Evolutionary conservation across 768 basidiomycete species (phyloP).

Genomic region (Agaricus sinodeliciosus): DNA sequence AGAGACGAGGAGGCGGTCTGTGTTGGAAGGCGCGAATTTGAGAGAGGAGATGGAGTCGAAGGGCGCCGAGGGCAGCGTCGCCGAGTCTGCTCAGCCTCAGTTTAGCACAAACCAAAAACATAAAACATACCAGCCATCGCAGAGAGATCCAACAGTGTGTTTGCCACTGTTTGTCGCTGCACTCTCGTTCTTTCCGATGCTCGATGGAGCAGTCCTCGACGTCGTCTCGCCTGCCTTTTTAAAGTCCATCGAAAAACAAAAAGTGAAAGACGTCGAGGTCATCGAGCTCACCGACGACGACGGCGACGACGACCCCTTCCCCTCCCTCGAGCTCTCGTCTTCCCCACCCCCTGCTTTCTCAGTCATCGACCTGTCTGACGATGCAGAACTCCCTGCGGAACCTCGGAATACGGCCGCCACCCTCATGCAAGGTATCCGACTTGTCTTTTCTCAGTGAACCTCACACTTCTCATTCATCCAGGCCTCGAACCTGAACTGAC

Average conservation of each 20-base stretch:
- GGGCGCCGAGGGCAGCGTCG: slow-evolving; percentile 47
- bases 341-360: too few relatives aligned
- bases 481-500: neutral
- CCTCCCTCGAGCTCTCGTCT: too few relatives aligned
- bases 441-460: too few relatives aligned
- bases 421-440: too few relatives aligned
- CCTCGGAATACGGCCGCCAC: too few relatives aligned
- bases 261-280: slow-evolving; percentile 4
- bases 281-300: slow-evolving; percentile 10
- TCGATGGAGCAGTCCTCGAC: slow-evolving; percentile 1
- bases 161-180: neutral
- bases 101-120: too few relatives aligned
- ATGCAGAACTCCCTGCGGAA: too few relatives aligned
- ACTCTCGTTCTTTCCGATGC: neutral
- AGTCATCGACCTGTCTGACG: too few relatives aligned
- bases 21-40: slow-evolving; percentile 73
- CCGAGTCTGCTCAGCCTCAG: neutral
- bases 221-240: neutral
- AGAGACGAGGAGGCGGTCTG: slow-evolving; percentile 73
- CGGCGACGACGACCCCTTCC: neutral
- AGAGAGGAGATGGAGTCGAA: slow-evolving; percentile 83
- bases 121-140: slow-evolving; percentile 5
- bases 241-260: slow-evolving; percentile 11
- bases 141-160: neutral
- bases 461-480: too few relatives aligned